phyloP scores from a whole-genome alignment of 768 basidiomycete species.

The Boletellus ananas region DNA sequence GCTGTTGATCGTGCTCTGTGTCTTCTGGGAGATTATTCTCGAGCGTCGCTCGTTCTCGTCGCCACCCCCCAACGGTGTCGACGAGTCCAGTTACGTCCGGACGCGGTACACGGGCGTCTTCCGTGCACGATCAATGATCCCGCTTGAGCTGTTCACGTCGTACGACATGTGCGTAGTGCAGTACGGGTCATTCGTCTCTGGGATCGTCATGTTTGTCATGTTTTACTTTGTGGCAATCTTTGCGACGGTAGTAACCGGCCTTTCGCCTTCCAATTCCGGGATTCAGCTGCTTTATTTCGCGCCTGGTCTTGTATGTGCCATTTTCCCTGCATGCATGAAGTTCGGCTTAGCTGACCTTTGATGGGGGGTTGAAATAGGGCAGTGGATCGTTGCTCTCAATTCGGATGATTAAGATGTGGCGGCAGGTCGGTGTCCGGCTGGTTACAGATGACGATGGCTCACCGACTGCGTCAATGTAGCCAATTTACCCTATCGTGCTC shows the following conservation, averaged over 20 bases:
- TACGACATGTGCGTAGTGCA: slow-evolving; percentile 39
- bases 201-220: slow-evolving; percentile 49
- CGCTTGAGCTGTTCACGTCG: slow-evolving; percentile 41
- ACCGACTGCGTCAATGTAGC: slow-evolving; percentile 23
- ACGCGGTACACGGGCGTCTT: slow-evolving; percentile 16
- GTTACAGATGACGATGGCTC: neutral
- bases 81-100: neutral
- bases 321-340: no score
- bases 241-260: slow-evolving; percentile 43
- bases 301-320: slow-evolving; percentile 41
- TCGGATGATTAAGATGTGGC: slow-evolving; percentile 28
- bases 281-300: slow-evolving; percentile 50
- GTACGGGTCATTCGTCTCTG: slow-evolving; percentile 38
- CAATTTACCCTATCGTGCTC: slow-evolving; percentile 39
- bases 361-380: slow-evolving; percentile 28
- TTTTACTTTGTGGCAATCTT: slow-evolving; percentile 56
- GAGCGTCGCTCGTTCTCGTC: slow-evolving; percentile 19
- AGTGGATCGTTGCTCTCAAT: slow-evolving; percentile 35
- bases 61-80: neutral
- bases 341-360: neutral
- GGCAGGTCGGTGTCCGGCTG: slow-evolving; percentile 32
- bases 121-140: slow-evolving; percentile 42
- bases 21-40: slow-evolving; percentile 42
- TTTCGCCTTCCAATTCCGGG: slow-evolving; percentile 39
- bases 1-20: slow-evolving; percentile 37